Conservation (phyloP, 495 filamentous ascomycete genomes). For the Pseudoneurospora amorphoporcata region DNA sequence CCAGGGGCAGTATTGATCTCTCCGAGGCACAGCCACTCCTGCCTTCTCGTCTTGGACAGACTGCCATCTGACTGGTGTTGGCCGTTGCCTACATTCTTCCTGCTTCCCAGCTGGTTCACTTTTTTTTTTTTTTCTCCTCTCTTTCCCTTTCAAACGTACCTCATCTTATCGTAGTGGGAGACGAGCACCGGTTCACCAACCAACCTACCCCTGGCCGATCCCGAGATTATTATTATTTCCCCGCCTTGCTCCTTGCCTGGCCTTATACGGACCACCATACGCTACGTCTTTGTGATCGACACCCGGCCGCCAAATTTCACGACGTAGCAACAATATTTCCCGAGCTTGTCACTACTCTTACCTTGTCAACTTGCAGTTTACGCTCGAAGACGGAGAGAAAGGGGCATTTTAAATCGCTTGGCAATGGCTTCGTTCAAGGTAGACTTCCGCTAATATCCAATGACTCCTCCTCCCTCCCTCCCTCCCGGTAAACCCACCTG, state of each 20-base stretch:
- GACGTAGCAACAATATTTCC: neutral
- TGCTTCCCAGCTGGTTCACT: constrained; percentile 9
- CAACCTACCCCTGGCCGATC: constrained; percentile 15
- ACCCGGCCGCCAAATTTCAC: neutral
- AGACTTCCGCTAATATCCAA: constrained; percentile 19
- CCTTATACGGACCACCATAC: constrained; percentile 8
- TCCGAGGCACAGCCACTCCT: neutral
- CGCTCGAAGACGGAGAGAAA: neutral
- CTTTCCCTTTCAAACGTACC: constrained; percentile 1
- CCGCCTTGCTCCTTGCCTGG: constrained; percentile 8
- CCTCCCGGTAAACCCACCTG: constrained; percentile 3
- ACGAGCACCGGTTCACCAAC: neutral
- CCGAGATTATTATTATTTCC: constrained; percentile 31
- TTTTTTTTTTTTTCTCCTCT: constrained; percentile 17
- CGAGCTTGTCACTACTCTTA: neutral
- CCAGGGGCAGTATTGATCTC: neutral
- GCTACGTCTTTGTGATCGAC: constrained; percentile 2
- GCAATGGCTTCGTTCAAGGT: constrained; percentile 48
- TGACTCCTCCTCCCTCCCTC: constrained; percentile 17
- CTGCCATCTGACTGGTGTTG: neutral
- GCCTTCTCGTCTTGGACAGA: neutral
- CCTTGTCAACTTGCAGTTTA: neutral
- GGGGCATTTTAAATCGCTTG: constrained; percentile 14
- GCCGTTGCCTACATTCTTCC: neutral
- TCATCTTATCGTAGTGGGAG: neutral